Evolutionary conservation across 2,329 filamentous ascomycete genomes (phyloP).

Genomic region (Hymenoscyphus repandus): DNA sequence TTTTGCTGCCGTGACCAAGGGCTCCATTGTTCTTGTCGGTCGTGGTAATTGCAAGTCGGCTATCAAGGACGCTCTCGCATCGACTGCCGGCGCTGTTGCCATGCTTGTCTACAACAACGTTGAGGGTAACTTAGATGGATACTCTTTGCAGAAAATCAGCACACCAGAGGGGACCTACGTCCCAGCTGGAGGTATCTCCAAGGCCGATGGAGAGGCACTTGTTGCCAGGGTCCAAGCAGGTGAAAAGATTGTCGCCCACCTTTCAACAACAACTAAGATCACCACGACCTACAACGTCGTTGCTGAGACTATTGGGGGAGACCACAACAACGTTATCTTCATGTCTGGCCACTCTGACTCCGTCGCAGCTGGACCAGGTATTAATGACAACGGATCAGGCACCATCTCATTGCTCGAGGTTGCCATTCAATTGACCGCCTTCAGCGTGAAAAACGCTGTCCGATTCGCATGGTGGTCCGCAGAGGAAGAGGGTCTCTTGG

Average conservation of each 20-base stretch:
- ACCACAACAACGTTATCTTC: constrained; percentile 58
- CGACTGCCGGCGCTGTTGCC: constrained; percentile 61
- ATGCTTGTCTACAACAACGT: constrained; percentile 70
- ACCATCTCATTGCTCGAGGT: constrained; percentile 50
- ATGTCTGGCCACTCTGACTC: constrained; percentile 59
- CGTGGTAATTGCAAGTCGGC: constrained; percentile 68
- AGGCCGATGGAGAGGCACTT: constrained; percentile 30
- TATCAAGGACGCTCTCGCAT: constrained; percentile 61
- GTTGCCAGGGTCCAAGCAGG: constrained; percentile 8
- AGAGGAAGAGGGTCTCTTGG: constrained; percentile 59
- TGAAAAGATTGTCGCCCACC: constrained; percentile 10
- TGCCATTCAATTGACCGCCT: constrained; percentile 51
- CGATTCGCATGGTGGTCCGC: constrained; percentile 63
- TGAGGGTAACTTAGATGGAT: constrained; percentile 35
- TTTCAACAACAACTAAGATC: constrained; percentile 4
- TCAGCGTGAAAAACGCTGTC: constrained; percentile 57
- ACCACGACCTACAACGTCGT: constrained; percentile 44
- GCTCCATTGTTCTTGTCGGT: constrained; percentile 62
- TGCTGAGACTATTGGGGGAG: constrained; percentile 53
- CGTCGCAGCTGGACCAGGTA: constrained; percentile 50
- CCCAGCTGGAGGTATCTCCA: constrained; percentile 42
- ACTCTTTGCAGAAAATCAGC: constrained; percentile 34
- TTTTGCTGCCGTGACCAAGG: constrained; percentile 52
- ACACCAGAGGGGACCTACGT: constrained; percentile 47
- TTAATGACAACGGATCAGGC: constrained; percentile 34